Base-by-base conservation (phyloP, 1,284 basidiomycete genomes). In the Gomphus sp. region DNA sequence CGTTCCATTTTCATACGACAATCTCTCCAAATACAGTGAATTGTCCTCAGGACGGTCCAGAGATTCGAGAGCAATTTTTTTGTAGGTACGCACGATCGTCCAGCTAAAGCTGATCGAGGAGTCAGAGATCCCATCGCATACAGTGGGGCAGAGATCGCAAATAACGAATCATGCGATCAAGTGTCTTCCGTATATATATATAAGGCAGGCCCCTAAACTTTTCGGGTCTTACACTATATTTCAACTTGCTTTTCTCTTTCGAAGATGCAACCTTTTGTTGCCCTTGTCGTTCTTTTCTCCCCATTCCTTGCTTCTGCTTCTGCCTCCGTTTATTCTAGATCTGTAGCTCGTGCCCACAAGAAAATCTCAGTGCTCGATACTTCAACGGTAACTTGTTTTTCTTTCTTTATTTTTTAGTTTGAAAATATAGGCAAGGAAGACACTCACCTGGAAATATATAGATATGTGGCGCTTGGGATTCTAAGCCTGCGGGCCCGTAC, bases 391-490 rank as follows among this genome's bases (percentile, higher is more conserved):
- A 37, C 3, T 3, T n/a, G 18, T n/a, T n/a, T n/a, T 7, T 5
- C 8, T 16, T 43, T 28, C 4, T 28, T 28, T 28, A n/a, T n/a
- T 28, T 28, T 28, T 28, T 28, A 28, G 28, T 28, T 28, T 28
- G 28, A 28, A 28, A 28, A 28, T n/a, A n/a, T n/a, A n/a, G 12
- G 16, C 16, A 16, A 7, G 18, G 9, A 37, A 3, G 36, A 12
- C 8, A 37, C 36, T 37, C 36, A 37, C 36, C 9, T 37, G 11
- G 11, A n/a, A 2, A 28, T 28, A 28, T 43, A 6, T 43, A 58
- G 33, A 67, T 68, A 60, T 76, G 75, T 59, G 80, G 78, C n/a
- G 74, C 81, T 69, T 85, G 74, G 74, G 80, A 81, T 58, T 65
- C 69, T 18, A 72, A 79, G 60, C 64, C 68, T 12, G 75, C 73